Evolutionary conservation across 2,329 filamentous ascomycete genomes (phyloP).

Genomic region (Achaetomium macrosporum): DNA sequence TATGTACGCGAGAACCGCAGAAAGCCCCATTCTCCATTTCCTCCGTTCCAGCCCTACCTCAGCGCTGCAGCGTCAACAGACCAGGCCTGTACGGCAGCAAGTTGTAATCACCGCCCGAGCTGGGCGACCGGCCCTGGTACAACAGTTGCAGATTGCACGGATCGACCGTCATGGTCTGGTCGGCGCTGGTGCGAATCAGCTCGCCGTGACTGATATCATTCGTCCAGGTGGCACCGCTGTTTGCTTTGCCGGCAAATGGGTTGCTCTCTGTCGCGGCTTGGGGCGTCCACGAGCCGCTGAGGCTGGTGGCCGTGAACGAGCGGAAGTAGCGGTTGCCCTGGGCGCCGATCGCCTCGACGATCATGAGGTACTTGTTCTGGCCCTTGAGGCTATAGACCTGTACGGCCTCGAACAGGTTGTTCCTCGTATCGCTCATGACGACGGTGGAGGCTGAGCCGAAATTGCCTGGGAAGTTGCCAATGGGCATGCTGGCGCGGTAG

Average conservation of each 20-base stretch:
- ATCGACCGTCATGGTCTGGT: slow-evolving; percentile 59
- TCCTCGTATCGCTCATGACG: slow-evolving; percentile 46
- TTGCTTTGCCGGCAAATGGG: slow-evolving; percentile 63
- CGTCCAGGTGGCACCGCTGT: slow-evolving; percentile 59
- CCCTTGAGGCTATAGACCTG: slow-evolving; percentile 58
- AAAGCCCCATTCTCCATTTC: too few species aligned
- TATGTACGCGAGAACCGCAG: too few species aligned
- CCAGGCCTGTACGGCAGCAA: slow-evolving; percentile 49
- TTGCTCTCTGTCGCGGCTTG: slow-evolving; percentile 49
- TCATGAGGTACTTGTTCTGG: slow-evolving; percentile 56
- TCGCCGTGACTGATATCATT: slow-evolving; percentile 64
- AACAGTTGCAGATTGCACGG: slow-evolving; percentile 60
- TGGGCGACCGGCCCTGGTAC: slow-evolving; percentile 53
- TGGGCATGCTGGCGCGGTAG: slow-evolving; percentile 58
- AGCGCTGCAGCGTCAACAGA: slow-evolving; percentile 41
- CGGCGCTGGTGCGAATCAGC: slow-evolving; percentile 47
- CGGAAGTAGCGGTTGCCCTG: slow-evolving; percentile 57
- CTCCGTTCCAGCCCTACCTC: too few species aligned
- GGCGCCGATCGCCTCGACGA: slow-evolving; percentile 56
- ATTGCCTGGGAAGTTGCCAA: slow-evolving; percentile 54
- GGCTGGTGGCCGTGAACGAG: slow-evolving; percentile 55
- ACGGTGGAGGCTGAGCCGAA: slow-evolving; percentile 49
- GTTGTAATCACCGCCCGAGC: slow-evolving; percentile 42
- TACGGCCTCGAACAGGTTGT: slow-evolving; percentile 60
- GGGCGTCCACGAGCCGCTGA: slow-evolving; percentile 52